Percentiles rank a stretch among this genome's conserved stretches.
Evolutionary conservation across 228 moss, liverwort and hornwort species (phyloP).

Genomic region (Sphagnum fallax): DNA sequence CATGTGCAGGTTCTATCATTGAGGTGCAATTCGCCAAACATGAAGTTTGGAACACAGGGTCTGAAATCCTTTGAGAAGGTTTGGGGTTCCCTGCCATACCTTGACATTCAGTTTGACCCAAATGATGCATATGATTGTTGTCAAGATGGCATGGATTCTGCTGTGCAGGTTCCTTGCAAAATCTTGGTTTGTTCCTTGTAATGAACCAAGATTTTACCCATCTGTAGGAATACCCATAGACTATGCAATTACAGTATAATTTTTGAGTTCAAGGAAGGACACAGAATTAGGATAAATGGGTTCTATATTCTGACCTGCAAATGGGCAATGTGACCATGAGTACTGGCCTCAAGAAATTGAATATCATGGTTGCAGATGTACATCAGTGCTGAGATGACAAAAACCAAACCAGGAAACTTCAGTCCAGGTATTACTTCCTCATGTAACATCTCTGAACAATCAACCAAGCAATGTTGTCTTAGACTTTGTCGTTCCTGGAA

Average conservation of each 20-base stretch:
- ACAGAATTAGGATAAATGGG: not conserved
- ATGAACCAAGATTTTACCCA: not conserved
- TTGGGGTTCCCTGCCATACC: no score
- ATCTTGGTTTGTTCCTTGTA: not conserved
- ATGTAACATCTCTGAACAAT: not conserved
- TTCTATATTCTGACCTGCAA: no score
- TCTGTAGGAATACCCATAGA: not conserved
- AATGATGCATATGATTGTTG: no score
- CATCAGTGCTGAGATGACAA: constrained; percentile 57
- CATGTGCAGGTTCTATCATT: no score
- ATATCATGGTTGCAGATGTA: constrained; percentile 42
- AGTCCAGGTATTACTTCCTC: constrained; percentile 37
- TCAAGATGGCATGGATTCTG: no score
- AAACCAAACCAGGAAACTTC: constrained; percentile 49
- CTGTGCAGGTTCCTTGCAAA: not conserved
- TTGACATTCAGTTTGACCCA: no score
- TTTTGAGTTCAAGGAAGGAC: not conserved
- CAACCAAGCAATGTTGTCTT: not conserved
- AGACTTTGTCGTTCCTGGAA: not conserved
- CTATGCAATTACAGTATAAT: not conserved
- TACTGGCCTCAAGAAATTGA: not conserved
- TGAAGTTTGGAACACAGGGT: no score
- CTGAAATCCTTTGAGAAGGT: no score
- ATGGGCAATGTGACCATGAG: not conserved
- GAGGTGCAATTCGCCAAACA: no score